Evolutionary conservation across 164 flowering plant species (phyloP).

Genomic region (Vitis amurensis): DNA sequence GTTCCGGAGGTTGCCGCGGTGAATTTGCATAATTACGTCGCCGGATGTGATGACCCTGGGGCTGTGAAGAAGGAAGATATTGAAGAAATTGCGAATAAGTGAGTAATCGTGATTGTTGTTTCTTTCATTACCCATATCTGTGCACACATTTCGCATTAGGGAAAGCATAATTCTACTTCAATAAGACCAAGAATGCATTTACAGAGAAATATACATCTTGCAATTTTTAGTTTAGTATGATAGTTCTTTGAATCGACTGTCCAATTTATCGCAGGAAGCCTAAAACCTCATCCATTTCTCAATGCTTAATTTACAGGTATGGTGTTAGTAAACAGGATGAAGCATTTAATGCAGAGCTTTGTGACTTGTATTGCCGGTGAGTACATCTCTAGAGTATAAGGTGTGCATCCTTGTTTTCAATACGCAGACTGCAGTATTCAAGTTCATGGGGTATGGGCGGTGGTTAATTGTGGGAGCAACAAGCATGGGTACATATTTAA

Average conservation of each 20-base stretch:
- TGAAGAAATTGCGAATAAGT: slow-evolving; percentile 71
- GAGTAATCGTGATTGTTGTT: slow-evolving; percentile 1
- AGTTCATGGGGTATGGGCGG: too few relatives aligned
- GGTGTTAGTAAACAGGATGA: slow-evolving; percentile 93
- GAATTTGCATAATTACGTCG: slow-evolving; percentile 76
- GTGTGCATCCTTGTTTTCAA: too few relatives aligned
- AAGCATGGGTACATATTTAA: neutral
- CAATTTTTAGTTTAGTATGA: too few relatives aligned
- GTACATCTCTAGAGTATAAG: neutral
- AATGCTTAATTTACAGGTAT: slow-evolving; percentile 45
- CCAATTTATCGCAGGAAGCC: too few relatives aligned
- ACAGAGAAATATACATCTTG: too few relatives aligned
- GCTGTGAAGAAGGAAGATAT: slow-evolving; percentile 64
- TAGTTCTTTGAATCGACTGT: too few relatives aligned
- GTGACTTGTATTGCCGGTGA: slow-evolving; percentile 82
- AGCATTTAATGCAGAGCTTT: slow-evolving; percentile 84
- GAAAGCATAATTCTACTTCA: too few relatives aligned
- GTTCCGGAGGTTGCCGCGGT: slow-evolving; percentile 91
- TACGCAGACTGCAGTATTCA: too few relatives aligned
- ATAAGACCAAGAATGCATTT: too few relatives aligned
- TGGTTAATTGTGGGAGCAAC: too few relatives aligned
- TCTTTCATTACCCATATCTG: neutral
- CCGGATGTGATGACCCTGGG: slow-evolving; percentile 59
- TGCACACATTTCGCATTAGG: neutral
- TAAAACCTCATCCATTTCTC: neutral